Evolutionary conservation across 352 stramenopile species (phyloP).

Genomic region (Phytophthora tubulina): DNA sequence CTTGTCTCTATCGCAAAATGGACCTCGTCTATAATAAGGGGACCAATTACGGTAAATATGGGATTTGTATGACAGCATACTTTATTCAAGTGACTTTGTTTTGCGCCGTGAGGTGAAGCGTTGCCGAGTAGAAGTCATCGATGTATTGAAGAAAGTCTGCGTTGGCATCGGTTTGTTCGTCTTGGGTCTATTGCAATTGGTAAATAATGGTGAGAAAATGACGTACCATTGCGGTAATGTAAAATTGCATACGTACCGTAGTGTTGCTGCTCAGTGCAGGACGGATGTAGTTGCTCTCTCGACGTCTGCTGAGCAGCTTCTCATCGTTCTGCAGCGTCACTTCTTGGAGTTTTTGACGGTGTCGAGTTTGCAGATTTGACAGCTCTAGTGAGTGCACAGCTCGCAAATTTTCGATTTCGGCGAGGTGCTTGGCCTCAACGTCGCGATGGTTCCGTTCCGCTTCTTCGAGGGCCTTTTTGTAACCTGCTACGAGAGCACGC

Average conservation of each 20-base stretch:
- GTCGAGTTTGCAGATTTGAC: slow-evolving; percentile 51
- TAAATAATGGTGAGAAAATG: slow-evolving; percentile 1
- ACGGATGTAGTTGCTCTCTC: slow-evolving; percentile 24
- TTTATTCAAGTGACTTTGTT: slow-evolving; percentile 32
- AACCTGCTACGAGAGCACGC: slow-evolving; percentile 45
- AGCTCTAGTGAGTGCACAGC: slow-evolving; percentile 63
- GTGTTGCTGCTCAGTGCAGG: slow-evolving; percentile 2
- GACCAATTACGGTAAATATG: too few relatives aligned
- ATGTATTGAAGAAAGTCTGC: slow-evolving; percentile 74
- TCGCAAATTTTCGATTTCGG: slow-evolving; percentile 56
- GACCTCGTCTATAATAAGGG: too few relatives aligned
- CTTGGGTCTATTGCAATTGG: slow-evolving; percentile 7
- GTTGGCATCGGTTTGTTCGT: slow-evolving; percentile 35
- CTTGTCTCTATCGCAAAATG: slow-evolving; percentile 25
- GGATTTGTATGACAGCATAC: neutral
- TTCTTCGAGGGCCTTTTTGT: slow-evolving; percentile 55
- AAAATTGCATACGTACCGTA: neutral
- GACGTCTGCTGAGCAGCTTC: slow-evolving; percentile 47
- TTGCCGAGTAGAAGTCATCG: slow-evolving; percentile 72
- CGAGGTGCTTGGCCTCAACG: slow-evolving; percentile 46
- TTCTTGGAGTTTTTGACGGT: slow-evolving; percentile 66
- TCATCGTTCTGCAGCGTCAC: slow-evolving; percentile 56
- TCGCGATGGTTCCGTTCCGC: slow-evolving; percentile 42
- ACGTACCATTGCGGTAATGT: neutral
- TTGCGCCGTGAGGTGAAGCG: slow-evolving; percentile 45